Evolutionary conservation across 2,329 filamentous ascomycete species (phyloP).

Genomic region (Mycosphaerelloides madeirae): DNA sequence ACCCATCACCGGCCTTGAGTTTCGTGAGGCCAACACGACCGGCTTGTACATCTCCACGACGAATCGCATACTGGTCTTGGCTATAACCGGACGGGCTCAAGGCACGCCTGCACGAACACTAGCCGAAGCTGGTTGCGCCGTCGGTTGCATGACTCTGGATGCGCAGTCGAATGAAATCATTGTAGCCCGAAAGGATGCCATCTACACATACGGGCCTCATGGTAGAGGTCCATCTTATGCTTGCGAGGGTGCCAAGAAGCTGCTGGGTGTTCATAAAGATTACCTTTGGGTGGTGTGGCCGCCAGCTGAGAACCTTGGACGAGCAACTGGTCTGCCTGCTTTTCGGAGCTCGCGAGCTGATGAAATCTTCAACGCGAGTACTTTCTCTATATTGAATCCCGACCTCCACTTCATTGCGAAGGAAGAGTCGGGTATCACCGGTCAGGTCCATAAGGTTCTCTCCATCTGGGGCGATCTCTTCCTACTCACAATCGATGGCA

Average conservation of each 20-base stretch:
- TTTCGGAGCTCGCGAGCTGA: constrained; percentile 71
- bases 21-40: constrained; percentile 60
- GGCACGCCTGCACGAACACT: constrained; percentile 82
- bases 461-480: constrained; percentile 89
- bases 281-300: constrained; percentile 86
- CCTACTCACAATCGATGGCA: constrained; percentile 85
- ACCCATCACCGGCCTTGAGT: constrained; percentile 86
- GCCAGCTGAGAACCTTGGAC: constrained; percentile 54
- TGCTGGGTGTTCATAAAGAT: constrained; percentile 72
- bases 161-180: constrained; percentile 75
- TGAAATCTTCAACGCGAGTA: constrained; percentile 78
- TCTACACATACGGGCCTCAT: constrained; percentile 85
- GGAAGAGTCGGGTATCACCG: constrained; percentile 74
- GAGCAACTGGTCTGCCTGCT: constrained; percentile 61
- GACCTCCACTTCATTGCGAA: constrained; percentile 87
- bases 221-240: constrained; percentile 83
- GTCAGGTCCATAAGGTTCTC: constrained; percentile 74
- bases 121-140: constrained; percentile 82
- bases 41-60: constrained; percentile 92
- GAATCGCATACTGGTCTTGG: constrained; percentile 75
- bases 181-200: constrained; percentile 88
- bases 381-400: constrained; percentile 86
- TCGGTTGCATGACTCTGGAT: constrained; percentile 94
- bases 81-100: constrained; percentile 83
- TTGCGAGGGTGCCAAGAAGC: constrained; percentile 84